Percentiles rank a stretch among this genome's conserved stretches.
Evolutionary conservation across 2,329 filamentous ascomycete genomes (phyloP).

Genomic region (Ophiostoma himal-ulmi): DNA sequence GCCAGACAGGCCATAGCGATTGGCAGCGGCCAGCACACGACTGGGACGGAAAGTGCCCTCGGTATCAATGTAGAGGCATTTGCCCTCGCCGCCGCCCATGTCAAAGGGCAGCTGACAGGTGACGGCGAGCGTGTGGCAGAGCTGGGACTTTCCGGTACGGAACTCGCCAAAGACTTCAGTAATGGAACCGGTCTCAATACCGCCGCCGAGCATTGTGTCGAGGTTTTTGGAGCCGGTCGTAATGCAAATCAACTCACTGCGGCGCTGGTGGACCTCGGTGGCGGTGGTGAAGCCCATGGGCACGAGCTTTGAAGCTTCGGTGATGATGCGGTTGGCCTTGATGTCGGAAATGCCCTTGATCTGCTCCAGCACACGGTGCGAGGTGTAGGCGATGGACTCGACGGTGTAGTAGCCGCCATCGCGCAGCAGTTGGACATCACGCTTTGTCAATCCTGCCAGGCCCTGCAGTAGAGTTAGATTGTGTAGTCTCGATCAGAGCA

Average conservation of each 20-base stretch:
- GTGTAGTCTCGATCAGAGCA: not conserved
- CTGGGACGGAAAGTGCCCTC: slow-evolving; percentile 96
- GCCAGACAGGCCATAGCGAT: slow-evolving; percentile 87
- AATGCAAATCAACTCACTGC: slow-evolving; percentile 95
- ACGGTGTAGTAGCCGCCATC: slow-evolving; percentile 94
- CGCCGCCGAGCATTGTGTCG: slow-evolving; percentile 88
- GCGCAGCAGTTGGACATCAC: slow-evolving; percentile 87
- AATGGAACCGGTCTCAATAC: slow-evolving; percentile 93
- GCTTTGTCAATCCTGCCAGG: slow-evolving; percentile 79
- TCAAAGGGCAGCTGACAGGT: slow-evolving; percentile 97
- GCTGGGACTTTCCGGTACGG: slow-evolving; percentile 94
- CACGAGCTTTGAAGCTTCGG: slow-evolving; percentile 90
- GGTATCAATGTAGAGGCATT: slow-evolving; percentile 97
- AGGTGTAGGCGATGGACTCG: slow-evolving; percentile 88
- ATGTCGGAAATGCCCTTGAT: slow-evolving; percentile 98
- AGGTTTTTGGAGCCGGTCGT: slow-evolving; percentile 97
- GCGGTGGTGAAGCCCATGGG: slow-evolving; percentile 99
- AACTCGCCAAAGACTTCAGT: slow-evolving; percentile 99
- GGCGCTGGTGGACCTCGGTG: slow-evolving; percentile 95
- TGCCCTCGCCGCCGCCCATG: slow-evolving; percentile 97
- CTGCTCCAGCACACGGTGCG: slow-evolving; percentile 77
- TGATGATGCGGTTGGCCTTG: slow-evolving; percentile 86
- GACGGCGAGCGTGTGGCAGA: slow-evolving; percentile 96
- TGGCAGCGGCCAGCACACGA: slow-evolving; percentile 82
- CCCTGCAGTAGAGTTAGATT: slow-evolving; percentile 50